Evolutionary conservation across 305 asterid species (phyloP), one percentile per base, ranked within the genome.

Genomic region (Galium porrigens): DNA sequence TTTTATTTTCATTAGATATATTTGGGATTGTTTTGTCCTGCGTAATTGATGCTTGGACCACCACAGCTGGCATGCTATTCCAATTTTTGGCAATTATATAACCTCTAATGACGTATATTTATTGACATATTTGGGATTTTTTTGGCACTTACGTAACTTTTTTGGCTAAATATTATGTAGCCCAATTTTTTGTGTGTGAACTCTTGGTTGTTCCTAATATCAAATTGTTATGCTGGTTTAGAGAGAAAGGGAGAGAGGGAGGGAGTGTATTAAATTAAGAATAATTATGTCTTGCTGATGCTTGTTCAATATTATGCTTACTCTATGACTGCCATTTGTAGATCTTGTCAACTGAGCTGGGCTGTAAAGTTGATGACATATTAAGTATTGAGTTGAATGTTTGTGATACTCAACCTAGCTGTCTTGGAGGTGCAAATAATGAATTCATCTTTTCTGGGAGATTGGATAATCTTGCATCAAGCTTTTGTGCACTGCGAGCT

Each of bases 391-490:
- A 89, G 78, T 79, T 92, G 78, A 92, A 92, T 81, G 83, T 92
- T 70, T 92, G 96, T 49, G 98, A 92, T 76, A 92, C 90, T 72
- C 96, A 92, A 78, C 86, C 98, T 68, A 89, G 98, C 81, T 92
- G 98, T 79, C 95, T 89, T 68, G 98, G 96, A 75, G 98, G 96
- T 83, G 96, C 90, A 68, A 85, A 84, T 70, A 82, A 89, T 54
- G 96, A 91, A 79, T 86, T 92, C 85, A 79, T 92, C 80, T 88
- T 86, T 78, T 92, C 98, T 78, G 98, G 98, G 79, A 89, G 98
- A 82, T 69, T 92, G 84, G 98, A 92, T 76, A 89, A 92, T 81
- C 89, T 92, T 63, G 98, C 98, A 62, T 92, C 96, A 63, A 88
- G 95, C 78, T 92, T 85, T 82, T 92, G 98, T 72, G 94, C 96